Evolutionary conservation across 805 yeast species (phyloP).

Genomic region (Candida vartiovaarae): DNA sequence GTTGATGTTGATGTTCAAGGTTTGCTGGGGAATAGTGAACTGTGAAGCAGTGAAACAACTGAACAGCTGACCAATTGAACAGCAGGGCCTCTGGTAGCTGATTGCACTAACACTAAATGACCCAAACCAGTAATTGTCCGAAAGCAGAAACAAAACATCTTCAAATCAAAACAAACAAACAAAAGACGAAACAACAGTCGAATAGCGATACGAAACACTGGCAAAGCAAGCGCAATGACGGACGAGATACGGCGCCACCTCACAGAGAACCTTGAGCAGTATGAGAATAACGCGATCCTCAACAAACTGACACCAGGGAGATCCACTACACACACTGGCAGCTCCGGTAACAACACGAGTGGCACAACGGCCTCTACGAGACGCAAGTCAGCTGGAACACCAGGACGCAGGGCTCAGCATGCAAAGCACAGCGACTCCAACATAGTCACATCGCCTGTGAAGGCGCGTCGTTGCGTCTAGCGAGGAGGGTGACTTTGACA

Average conservation of each 20-base stretch:
- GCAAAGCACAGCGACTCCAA: constrained; percentile 13
- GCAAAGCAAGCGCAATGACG: not conserved
- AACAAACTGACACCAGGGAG: constrained; percentile 19
- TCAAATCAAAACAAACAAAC: not conserved
- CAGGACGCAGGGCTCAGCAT: not conserved
- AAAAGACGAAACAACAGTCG: not conserved
- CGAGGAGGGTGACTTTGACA: constrained; percentile 12
- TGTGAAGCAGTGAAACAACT: not conserved
- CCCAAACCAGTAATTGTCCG: not conserved
- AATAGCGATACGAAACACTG: not conserved
- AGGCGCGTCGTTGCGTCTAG: constrained; percentile 10
- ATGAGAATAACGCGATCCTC: constrained; percentile 14
- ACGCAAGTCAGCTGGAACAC: not conserved
- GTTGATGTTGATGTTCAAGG: too few species aligned
- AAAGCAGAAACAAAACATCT: not conserved
- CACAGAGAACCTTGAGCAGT: constrained; percentile 11
- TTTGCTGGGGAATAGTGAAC: too few species aligned
- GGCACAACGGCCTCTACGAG: not conserved
- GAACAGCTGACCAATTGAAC: not conserved
- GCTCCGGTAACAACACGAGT: not conserved
- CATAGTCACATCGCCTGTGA: constrained; percentile 20
- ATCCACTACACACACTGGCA: not conserved
- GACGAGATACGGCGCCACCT: constrained; percentile 8
- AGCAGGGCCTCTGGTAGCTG: not conserved
- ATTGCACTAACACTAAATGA: too few species aligned